Base-by-base conservation (phyloP, 306 rosid genomes). In the Sesbania bispinosa region DNA sequence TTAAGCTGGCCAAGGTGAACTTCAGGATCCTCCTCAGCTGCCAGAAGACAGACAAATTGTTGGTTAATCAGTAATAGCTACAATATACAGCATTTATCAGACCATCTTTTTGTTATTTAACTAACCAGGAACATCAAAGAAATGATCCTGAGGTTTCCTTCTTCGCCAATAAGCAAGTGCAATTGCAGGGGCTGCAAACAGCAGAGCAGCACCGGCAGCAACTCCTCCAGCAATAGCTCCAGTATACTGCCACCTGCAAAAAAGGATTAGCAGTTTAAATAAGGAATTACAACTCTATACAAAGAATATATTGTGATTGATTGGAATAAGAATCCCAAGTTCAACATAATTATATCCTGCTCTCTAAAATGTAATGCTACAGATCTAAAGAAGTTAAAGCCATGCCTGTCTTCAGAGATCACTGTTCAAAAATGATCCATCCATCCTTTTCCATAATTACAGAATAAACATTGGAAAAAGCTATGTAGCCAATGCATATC, bases 181-280 rank as follows among this genome's bases (percentile, higher is more conserved):
- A 78, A 95, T 85, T 77, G 97, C 96, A 79, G 97, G 96, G 63
- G 84, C 95, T 64, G 96, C 96, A 86, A 95, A 91, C 66, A 95
- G 79, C 68, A 91, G 77, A 78, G 96, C 96, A 50, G 96, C 97
- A 62, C 91, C 96, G 50, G 96, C 99, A 75, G 96, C 99, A 76
- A 91, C 99, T 79, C 97, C 99, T 73, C 96, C 99, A 58, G 97
- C 99, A 84, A 95, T 91, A 73, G 96, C 87, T 69, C 96, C 97
- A 33, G 93, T 88, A 29, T 53, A 69, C 77, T 62, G 36, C 64
- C 61, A 62, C 90, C 99, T 95, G 82, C 33, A 78, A 57, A 35
- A 78, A 57, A 62, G 54, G 70, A 68, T 39, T 10, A 30, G 58
- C 35, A 20, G 47, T 50, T 78, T 14, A 62, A 21, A 46, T 29